Evolutionary conservation across 495 filamentous ascomycete genomes (phyloP).

Genomic region (Mytilinidion resinicola): DNA sequence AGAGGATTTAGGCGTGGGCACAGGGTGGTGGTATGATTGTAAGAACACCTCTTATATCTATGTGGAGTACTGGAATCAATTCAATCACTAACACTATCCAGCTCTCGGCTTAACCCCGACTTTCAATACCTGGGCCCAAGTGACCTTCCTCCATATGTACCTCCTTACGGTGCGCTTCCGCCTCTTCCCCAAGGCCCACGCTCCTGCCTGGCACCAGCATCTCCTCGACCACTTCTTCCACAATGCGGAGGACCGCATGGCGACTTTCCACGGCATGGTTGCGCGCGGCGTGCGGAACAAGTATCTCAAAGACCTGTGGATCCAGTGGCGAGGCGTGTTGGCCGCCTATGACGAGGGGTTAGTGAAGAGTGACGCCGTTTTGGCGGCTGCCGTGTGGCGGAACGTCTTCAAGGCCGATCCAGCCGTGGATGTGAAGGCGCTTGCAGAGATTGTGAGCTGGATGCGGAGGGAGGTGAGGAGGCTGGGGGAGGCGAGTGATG

Average conservation of each 20-base stretch:
- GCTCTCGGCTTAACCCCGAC: constrained; percentile 64
- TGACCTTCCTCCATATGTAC: constrained; percentile 95
- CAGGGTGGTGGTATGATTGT: constrained; percentile 82
- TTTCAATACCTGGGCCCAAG: constrained; percentile 91
- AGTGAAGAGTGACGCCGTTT: constrained; percentile 72
- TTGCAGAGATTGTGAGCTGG: constrained; percentile 74
- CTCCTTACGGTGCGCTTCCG: constrained; percentile 82
- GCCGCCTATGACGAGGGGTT: constrained; percentile 85
- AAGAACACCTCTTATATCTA: constrained; percentile 23
- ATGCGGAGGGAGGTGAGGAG: constrained; percentile 56
- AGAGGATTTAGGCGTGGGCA: constrained; percentile 69
- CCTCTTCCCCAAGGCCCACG: constrained; percentile 56
- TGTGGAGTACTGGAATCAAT: neutral
- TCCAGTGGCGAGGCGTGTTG: constrained; percentile 81
- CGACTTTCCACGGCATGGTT: constrained; percentile 59
- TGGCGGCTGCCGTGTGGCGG: constrained; percentile 85
- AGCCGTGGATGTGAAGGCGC: constrained; percentile 60
- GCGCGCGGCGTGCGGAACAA: constrained; percentile 62
- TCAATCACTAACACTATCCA: constrained; percentile 3
- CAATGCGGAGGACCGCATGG: constrained; percentile 83
- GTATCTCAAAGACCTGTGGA: constrained; percentile 86
- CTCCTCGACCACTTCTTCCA: constrained; percentile 90
- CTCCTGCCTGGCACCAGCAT: constrained; percentile 62
- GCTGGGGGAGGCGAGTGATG: constrained; percentile 20
- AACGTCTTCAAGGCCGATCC: constrained; percentile 77